Evolutionary conservation across 805 yeast species (phyloP).

Genomic region (Torulaspora franciscae): DNA sequence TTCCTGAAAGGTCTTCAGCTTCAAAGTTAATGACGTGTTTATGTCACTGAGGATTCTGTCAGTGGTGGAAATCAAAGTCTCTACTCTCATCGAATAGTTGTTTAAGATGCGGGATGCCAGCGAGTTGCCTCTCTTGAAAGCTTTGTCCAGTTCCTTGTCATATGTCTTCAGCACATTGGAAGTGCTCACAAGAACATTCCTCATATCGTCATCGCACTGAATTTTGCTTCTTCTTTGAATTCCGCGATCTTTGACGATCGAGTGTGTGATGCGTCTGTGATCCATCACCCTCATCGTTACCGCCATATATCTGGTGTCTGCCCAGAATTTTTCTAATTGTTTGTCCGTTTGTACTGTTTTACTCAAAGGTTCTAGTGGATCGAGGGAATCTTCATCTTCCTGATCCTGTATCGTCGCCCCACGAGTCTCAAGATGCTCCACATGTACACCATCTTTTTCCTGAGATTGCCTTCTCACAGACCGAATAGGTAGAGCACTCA

Average conservation of each 20-base stretch:
- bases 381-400: constrained; percentile 8
- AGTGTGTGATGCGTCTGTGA: constrained; percentile 28
- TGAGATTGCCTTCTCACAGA: constrained; percentile 8
- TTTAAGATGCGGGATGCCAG: constrained; percentile 31
- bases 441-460: constrained; percentile 12
- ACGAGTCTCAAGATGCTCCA: constrained; percentile 9
- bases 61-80: constrained; percentile 54
- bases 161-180: constrained; percentile 20
- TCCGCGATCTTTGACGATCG: constrained; percentile 21
- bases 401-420: constrained; percentile 2
- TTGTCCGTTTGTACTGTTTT: constrained; percentile 17
- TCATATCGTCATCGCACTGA: constrained; percentile 16
- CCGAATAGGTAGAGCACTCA: constrained; percentile 17
- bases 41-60: constrained; percentile 71
- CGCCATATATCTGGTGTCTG: constrained; percentile 24
- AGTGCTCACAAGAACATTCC: constrained; percentile 18
- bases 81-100: constrained; percentile 50
- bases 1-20: constrained; percentile 40
- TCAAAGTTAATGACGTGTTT: constrained; percentile 63
- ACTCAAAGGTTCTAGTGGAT: constrained; percentile 1
- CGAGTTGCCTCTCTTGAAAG: constrained; percentile 29
- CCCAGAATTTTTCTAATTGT: constrained; percentile 26
- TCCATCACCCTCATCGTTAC: constrained; percentile 26
- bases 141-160: constrained; percentile 25
- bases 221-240: constrained; percentile 16